phyloP scores from a whole-genome alignment of 345 rosid genomes.

The Hibiscus syriacus region DNA sequence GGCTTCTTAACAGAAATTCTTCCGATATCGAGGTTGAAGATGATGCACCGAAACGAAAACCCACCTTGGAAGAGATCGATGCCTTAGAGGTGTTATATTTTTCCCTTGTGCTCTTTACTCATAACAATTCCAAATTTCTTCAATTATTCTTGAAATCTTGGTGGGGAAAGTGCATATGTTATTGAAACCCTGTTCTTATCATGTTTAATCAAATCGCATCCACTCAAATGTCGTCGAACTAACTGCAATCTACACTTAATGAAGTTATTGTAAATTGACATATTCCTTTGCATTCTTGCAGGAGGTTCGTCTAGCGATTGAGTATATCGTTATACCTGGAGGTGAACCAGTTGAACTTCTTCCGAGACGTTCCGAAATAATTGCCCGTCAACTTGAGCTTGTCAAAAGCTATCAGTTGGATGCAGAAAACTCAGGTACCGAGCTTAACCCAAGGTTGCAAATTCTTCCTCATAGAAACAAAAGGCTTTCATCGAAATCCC shows the following conservation, averaged over 20 bases:
- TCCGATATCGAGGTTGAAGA: conserved; percentile 68
- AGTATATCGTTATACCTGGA: conserved; percentile 89
- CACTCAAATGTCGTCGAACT: not conserved
- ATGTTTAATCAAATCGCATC: not conserved
- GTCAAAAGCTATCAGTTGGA: conserved; percentile 82
- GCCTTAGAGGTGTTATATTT: conserved; percentile 70
- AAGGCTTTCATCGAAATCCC: conserved; percentile 30
- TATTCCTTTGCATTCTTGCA: conserved; percentile 17
- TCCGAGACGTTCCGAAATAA: conserved; percentile 73
- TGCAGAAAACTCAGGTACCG: conserved; percentile 82
- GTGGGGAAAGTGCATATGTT: no score
- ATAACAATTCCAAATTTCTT: no score
- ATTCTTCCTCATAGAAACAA: conserved; percentile 69
- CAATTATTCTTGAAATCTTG: not conserved
- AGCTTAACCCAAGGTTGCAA: conserved; percentile 74
- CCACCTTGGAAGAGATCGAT: conserved; percentile 91
- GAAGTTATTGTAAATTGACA: not conserved
- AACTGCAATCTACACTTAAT: not conserved
- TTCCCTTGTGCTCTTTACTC: not conserved
- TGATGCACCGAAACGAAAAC: conserved; percentile 78
- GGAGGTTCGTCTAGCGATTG: conserved; percentile 91
- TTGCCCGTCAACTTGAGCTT: conserved; percentile 78
- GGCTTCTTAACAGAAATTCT: conserved; percentile 27
- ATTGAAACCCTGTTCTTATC: not conserved
- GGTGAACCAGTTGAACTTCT: conserved; percentile 97